Evolutionary conservation across 306 rosid species (phyloP).

Genomic region (Hylodesmum podocarpum): DNA sequence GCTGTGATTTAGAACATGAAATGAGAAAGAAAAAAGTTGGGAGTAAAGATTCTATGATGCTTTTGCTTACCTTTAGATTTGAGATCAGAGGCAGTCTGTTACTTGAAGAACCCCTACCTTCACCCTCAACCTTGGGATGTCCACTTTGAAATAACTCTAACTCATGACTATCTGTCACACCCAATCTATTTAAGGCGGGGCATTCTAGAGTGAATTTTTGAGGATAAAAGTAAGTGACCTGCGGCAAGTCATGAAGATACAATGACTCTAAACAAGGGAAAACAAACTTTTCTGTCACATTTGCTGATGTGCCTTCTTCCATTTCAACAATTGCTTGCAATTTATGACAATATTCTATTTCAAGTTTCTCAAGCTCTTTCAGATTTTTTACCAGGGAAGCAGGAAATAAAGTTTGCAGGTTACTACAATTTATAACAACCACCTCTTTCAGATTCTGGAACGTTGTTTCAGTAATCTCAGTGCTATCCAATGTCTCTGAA

Average conservation of each 20-base stretch:
- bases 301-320: neutral
- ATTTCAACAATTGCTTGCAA: neutral
- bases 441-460: too few species aligned
- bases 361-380: neutral
- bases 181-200: neutral
- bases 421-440: neutral
- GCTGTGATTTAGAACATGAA: neutral
- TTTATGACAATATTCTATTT: neutral
- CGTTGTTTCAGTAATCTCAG: too few species aligned
- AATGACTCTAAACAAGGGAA: neutral
- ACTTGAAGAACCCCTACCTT: neutral
- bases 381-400: neutral
- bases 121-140: neutral
- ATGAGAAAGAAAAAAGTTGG: neutral
- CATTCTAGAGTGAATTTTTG: neutral
- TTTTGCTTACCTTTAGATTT: neutral
- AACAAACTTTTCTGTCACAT: neutral
- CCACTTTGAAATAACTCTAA: neutral
- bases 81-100: neutral
- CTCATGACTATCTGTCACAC: neutral
- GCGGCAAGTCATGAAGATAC: neutral
- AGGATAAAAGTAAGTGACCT: neutral
- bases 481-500: too few species aligned
- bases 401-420: neutral
- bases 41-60: neutral